Evolutionary conservation across 257 asterid genomes (phyloP).

Genomic region (Petunia secreta): DNA sequence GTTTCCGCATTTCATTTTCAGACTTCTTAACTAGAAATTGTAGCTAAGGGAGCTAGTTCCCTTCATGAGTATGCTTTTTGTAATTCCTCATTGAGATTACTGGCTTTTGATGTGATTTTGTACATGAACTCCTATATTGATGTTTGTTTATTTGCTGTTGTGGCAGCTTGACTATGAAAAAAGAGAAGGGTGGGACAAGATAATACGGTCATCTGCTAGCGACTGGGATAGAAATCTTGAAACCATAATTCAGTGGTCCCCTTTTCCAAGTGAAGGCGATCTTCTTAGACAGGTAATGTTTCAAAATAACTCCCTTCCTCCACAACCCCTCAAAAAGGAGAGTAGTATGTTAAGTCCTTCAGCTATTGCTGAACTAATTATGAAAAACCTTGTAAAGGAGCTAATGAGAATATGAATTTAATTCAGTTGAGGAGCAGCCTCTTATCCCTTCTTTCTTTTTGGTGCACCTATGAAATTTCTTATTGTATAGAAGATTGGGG

Average conservation of each 20-base stretch:
- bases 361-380: background rate
- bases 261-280: constrained; percentile 82
- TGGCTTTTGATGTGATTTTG: background rate
- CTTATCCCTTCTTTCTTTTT: too few species aligned
- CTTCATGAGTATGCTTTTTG: constrained; percentile 19
- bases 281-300: constrained; percentile 78
- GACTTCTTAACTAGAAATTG: background rate
- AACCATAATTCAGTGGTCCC: constrained; percentile 87
- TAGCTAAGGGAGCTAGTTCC: background rate
- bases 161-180: constrained; percentile 69
- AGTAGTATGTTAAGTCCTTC: constrained; percentile 8
- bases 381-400: background rate
- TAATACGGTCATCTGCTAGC: constrained; percentile 46
- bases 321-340: background rate
- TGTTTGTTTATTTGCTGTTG: constrained; percentile 20
- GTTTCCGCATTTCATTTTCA: background rate
- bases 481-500: too few species aligned
- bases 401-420: background rate
- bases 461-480: too few species aligned
- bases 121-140: background rate
- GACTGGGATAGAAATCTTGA: constrained; percentile 71
- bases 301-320: constrained; percentile 24
- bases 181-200: constrained; percentile 53
- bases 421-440: too few species aligned
- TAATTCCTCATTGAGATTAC: background rate